phyloP scores from a whole-genome alignment of 2,329 filamentous ascomycete genomes.

The Boeremia lycopersici region DNA sequence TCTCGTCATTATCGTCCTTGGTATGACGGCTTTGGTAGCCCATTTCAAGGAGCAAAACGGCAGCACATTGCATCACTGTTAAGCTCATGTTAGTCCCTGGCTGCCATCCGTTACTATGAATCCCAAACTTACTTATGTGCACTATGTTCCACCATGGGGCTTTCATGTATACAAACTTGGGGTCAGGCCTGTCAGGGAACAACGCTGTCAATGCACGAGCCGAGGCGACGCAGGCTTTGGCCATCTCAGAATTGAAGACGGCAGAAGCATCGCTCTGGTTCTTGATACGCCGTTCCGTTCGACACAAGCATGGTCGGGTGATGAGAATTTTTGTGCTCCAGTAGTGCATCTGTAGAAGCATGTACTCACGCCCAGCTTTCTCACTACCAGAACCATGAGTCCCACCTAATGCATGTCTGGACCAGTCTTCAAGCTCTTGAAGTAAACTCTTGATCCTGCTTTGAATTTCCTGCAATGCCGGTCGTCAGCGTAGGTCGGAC shows the following conservation, averaged over 20 bases:
- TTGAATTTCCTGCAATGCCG: slow-evolving; percentile 33
- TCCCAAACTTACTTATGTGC: slow-evolving; percentile 35
- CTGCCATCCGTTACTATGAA: too few relatives aligned
- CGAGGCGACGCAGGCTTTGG: slow-evolving; percentile 42
- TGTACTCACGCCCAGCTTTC: slow-evolving; percentile 20
- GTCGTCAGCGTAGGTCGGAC: slow-evolving; percentile 5
- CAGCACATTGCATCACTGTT: slow-evolving; percentile 47
- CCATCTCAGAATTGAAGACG: slow-evolving; percentile 40
- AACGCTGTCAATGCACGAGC: slow-evolving; percentile 41
- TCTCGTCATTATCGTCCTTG: slow-evolving; percentile 28
- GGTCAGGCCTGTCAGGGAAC: slow-evolving; percentile 39
- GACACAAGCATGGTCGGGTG: slow-evolving; percentile 46
- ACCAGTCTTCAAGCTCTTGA: slow-evolving; percentile 43
- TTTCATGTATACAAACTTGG: slow-evolving; percentile 34
- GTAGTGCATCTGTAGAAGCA: slow-evolving; percentile 36
- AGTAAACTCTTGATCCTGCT: slow-evolving; percentile 35
- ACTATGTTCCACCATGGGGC: slow-evolving; percentile 51
- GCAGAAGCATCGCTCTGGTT: slow-evolving; percentile 34
- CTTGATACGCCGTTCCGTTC: slow-evolving; percentile 29
- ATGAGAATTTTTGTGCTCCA: slow-evolving; percentile 44
- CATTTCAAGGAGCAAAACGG: slow-evolving; percentile 47
- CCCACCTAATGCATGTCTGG: slow-evolving; percentile 18
- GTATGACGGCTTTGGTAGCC: slow-evolving; percentile 38
- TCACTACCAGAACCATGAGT: not conserved
- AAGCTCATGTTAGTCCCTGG: not conserved